phyloP scores from a whole-genome alignment of 1,139 yeast genomes.

The Fermentozyma sake region DNA sequence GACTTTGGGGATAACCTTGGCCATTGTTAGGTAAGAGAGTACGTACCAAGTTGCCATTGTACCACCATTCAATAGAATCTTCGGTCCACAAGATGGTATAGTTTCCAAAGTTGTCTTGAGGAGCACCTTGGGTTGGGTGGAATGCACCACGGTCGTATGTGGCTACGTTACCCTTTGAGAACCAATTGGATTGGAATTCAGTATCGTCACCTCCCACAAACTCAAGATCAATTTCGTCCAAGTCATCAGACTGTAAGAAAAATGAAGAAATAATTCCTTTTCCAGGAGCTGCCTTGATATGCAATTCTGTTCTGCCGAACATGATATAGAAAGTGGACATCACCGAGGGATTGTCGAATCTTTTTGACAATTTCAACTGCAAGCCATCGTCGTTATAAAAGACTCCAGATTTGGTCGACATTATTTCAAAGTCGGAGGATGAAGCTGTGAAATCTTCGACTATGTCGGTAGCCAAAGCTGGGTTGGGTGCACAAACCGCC shows the following conservation, averaged over 20 bases:
- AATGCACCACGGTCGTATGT: constrained; percentile 77
- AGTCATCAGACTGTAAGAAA: constrained; percentile 77
- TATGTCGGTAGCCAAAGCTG: constrained; percentile 56
- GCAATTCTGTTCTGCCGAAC: constrained; percentile 80
- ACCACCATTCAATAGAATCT: constrained; percentile 35
- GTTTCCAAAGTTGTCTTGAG: constrained; percentile 40
- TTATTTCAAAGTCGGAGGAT: constrained; percentile 33
- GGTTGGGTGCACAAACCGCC: constrained; percentile 34
- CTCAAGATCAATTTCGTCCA: constrained; percentile 85
- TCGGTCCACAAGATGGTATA: constrained; percentile 35
- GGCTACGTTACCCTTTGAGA: constrained; percentile 71
- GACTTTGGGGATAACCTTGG: constrained; percentile 48
- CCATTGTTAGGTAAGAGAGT: constrained; percentile 32
- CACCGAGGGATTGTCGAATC: constrained; percentile 73
- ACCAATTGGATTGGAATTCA: constrained; percentile 77
- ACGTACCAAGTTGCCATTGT: constrained; percentile 40
- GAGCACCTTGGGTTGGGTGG: constrained; percentile 49
- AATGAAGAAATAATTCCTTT: constrained; percentile 75
- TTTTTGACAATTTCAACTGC: constrained; percentile 50
- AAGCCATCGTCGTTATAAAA: constrained; percentile 43
- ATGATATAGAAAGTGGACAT: constrained; percentile 75
- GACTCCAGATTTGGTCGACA: constrained; percentile 21
- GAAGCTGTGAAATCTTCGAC: constrained; percentile 42
- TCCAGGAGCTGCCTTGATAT: constrained; percentile 68
- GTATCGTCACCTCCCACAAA: constrained; percentile 74